These are phyloP conservation scores for Prunus dulcis DNA, from an alignment of 306 rosid genomes.

Conservation along the genomic window DNA sequence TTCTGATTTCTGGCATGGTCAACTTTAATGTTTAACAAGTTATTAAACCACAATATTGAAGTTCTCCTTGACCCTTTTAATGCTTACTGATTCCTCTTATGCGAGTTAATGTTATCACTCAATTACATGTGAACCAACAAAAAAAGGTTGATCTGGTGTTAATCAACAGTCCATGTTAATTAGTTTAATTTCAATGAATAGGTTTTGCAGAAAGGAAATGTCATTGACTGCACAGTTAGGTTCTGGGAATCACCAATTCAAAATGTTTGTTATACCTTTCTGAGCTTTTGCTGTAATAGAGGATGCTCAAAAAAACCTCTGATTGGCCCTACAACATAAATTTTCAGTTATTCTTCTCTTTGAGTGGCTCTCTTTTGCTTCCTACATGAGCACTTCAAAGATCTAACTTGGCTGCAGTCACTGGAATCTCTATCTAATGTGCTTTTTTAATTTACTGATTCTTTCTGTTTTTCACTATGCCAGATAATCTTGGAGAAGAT, in stretches of 20 bases:
- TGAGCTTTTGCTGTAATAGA: background rate
- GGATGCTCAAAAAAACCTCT: background rate
- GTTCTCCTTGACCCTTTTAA: background rate
- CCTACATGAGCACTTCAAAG: background rate
- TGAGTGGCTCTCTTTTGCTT: background rate
- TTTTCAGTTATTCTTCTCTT: background rate
- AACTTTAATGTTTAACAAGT: background rate
- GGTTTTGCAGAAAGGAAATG: background rate
- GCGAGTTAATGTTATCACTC: background rate
- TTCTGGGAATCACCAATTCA: background rate
- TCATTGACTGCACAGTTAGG: background rate
- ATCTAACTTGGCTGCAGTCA: background rate
- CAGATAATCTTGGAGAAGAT: conserved; percentile 99
- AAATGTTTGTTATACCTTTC: background rate
- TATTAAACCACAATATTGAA: background rate
- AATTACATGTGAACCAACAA: background rate
- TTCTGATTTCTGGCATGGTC: background rate
- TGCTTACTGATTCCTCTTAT: background rate
- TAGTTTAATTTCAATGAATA: background rate
- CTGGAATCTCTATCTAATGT: background rate
- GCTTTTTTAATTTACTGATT: background rate
- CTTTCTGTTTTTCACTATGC: conserved; percentile 2
- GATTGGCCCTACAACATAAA: background rate
- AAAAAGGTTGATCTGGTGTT: background rate
- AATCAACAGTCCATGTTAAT: background rate